Evolutionary conservation across 352 stramenopile species (phyloP).

Genomic region (Pythium guiyangense): DNA sequence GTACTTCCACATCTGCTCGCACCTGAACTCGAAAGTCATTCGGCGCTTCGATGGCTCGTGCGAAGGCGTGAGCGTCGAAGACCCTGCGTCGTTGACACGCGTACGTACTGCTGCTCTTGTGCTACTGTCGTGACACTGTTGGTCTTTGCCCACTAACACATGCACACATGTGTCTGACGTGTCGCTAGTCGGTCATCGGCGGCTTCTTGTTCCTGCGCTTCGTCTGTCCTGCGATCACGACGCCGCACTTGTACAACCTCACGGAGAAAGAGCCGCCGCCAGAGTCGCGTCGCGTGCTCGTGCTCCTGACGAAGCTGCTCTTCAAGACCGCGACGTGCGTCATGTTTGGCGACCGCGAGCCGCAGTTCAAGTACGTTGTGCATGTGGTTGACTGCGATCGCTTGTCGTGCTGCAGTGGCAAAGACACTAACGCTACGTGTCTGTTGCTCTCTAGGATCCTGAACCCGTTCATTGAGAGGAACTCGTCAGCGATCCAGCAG

Average conservation of each 20-base stretch:
- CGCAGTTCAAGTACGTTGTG: slow-evolving; percentile 62
- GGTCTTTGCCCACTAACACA: not conserved
- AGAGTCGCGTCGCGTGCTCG: slow-evolving; percentile 76
- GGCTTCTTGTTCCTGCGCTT: slow-evolving; percentile 88
- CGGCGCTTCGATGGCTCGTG: slow-evolving; percentile 59
- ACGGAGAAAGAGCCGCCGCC: slow-evolving; percentile 61
- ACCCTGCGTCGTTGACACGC: slow-evolving; percentile 49
- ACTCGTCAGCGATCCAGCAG: slow-evolving; percentile 70
- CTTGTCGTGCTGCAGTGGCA: not conserved
- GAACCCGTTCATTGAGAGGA: slow-evolving; percentile 86
- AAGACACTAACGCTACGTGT: not conserved
- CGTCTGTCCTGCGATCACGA: slow-evolving; percentile 86
- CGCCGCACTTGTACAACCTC: slow-evolving; percentile 79
- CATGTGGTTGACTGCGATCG: not conserved
- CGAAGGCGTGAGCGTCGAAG: slow-evolving; percentile 51
- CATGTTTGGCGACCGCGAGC: slow-evolving; percentile 79
- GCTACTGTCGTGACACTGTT: not conserved
- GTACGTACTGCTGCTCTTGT: slow-evolving; percentile 16
- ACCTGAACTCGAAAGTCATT: slow-evolving; percentile 70
- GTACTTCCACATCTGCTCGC: slow-evolving; percentile 76
- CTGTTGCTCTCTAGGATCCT: slow-evolving; percentile 39
- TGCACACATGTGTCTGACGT: slow-evolving; percentile 2
- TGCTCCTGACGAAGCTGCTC: slow-evolving; percentile 84
- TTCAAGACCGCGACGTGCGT: slow-evolving; percentile 88
- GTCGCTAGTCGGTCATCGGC: slow-evolving; percentile 68